Percentiles rank a stretch among this genome's conserved stretches.
These are phyloP conservation scores for Delphinella strobiligena DNA, from an alignment of 2,329 filamentous ascomycete species.

Conservation along the genomic window DNA sequence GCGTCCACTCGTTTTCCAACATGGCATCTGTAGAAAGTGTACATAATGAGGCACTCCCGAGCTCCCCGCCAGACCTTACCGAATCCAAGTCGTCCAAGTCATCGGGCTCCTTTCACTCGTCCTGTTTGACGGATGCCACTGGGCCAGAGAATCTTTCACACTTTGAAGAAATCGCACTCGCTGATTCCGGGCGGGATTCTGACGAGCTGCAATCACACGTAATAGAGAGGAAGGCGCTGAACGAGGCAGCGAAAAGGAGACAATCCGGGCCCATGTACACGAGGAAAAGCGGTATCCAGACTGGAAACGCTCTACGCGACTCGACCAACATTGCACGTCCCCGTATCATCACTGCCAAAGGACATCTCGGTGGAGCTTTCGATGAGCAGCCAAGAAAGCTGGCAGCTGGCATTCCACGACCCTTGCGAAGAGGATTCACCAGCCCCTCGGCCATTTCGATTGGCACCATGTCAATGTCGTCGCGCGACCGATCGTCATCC, in stretches of 20 bases:
- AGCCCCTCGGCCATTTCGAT: conserved; percentile 20
- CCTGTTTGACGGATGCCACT: conserved; percentile 54
- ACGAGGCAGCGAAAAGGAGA: conserved; percentile 1
- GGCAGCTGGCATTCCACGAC: conserved; percentile 27
- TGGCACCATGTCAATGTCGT: conserved; percentile 7
- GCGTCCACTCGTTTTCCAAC: conserved; percentile 10
- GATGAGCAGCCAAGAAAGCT: conserved; percentile 24
- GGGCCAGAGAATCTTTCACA: conserved; percentile 58
- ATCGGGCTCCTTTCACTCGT: conserved; percentile 60
- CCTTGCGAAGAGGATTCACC: conserved; percentile 28
- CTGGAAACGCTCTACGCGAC: conserved; percentile 18
- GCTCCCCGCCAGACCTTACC: conserved; percentile 67
- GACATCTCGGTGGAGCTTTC: conserved; percentile 24
- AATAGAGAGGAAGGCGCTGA: background rate
- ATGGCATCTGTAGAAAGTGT: background rate
- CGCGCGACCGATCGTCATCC: conserved; percentile 13
- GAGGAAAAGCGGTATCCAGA: background rate
- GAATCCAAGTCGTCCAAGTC: conserved; percentile 83
- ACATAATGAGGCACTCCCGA: conserved; percentile 34
- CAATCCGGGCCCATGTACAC: background rate
- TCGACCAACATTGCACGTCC: conserved; percentile 24
- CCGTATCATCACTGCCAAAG: conserved; percentile 28
- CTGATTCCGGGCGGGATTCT: conserved; percentile 35
- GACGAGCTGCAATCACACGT: conserved; percentile 8
- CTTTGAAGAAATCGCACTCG: conserved; percentile 88